Conservation (phyloP, 2,329 filamentous ascomycete species). For the Clonostachys rhizophaga region DNA sequence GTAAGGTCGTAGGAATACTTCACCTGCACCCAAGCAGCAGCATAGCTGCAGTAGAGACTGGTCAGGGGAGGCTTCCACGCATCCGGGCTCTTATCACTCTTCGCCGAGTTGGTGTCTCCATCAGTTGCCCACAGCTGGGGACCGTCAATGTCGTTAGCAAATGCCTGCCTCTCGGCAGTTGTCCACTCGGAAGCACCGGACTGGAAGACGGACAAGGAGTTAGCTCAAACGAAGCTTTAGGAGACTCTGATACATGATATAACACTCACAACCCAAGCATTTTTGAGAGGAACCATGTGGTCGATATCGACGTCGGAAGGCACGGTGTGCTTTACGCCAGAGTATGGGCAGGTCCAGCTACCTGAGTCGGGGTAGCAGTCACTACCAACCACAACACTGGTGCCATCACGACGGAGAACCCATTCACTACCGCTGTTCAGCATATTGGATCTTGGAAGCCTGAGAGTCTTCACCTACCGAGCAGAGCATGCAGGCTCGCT, state of each 20-base stretch:
- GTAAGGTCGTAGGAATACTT: constrained; percentile 68
- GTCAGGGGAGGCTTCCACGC: constrained; percentile 68
- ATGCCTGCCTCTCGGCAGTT: constrained; percentile 56
- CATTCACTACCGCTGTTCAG: constrained; percentile 39
- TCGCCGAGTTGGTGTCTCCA: constrained; percentile 67
- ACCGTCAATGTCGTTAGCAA: constrained; percentile 72
- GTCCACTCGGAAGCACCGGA: constrained; percentile 72
- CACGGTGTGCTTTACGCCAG: constrained; percentile 68
- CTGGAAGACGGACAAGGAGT: constrained; percentile 20
- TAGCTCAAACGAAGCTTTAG: no score
- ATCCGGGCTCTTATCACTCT: constrained; percentile 71
- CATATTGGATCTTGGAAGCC: neutral
- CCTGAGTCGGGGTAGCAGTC: constrained; percentile 62
- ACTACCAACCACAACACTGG: constrained; percentile 49
- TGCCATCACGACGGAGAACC: constrained; percentile 71
- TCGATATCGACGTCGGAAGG: constrained; percentile 22
- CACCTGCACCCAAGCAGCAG: constrained; percentile 70
- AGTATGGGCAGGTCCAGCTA: constrained; percentile 68
- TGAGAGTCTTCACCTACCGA: constrained; percentile 23
- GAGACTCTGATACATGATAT: neutral
- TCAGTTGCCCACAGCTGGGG: constrained; percentile 79
- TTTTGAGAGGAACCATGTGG: no score
- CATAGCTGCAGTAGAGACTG: constrained; percentile 74
- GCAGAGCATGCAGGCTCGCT: constrained; percentile 61
- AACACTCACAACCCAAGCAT: constrained; percentile 24